Evolutionary conservation across 331 rosid species (phyloP).

Genomic region (Stylosanthes scabra): DNA sequence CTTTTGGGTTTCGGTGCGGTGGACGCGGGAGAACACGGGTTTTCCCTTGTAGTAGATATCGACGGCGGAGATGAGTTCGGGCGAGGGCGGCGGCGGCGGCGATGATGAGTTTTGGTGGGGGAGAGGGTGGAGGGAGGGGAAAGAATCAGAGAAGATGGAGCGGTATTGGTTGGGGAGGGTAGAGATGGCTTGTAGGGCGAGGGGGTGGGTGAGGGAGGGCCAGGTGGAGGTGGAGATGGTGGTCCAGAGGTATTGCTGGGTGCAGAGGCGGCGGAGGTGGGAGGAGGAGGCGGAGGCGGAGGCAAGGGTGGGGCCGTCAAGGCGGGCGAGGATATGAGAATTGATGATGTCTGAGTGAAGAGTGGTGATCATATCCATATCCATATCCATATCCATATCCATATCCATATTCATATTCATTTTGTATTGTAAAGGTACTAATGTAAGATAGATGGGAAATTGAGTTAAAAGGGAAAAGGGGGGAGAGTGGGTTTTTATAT

Average conservation of each 20-base stretch:
- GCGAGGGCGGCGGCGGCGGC: background rate
- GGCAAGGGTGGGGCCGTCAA: conserved; percentile 74
- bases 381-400: background rate
- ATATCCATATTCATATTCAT: too few species aligned
- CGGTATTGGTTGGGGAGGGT: conserved; percentile 66
- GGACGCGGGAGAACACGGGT: conserved; percentile 61
- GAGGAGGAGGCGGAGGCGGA: conserved; percentile 59
- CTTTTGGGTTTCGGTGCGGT: conserved; percentile 47
- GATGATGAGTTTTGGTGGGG: background rate
- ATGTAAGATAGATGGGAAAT: background rate
- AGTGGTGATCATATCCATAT: conserved; percentile 35
- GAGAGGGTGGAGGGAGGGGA: conserved; percentile 53
- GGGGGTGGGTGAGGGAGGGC: conserved; percentile 68
- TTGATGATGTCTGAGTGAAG: conserved; percentile 68
- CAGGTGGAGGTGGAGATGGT: conserved; percentile 57
- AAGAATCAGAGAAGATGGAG: conserved; percentile 72
- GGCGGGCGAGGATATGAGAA: conserved; percentile 74
- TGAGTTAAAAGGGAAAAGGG: background rate
- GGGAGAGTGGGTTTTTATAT: background rate
- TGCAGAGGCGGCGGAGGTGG: conserved; percentile 58
- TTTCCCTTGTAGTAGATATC: conserved; percentile 61
- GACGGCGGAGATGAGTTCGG: conserved; percentile 69
- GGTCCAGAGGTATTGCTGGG: conserved; percentile 69
- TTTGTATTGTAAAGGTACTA: too few species aligned
- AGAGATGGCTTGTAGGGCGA: conserved; percentile 46